Conservation (phyloP, 805 yeast genomes). For the Yarrowia hollandica region DNA sequence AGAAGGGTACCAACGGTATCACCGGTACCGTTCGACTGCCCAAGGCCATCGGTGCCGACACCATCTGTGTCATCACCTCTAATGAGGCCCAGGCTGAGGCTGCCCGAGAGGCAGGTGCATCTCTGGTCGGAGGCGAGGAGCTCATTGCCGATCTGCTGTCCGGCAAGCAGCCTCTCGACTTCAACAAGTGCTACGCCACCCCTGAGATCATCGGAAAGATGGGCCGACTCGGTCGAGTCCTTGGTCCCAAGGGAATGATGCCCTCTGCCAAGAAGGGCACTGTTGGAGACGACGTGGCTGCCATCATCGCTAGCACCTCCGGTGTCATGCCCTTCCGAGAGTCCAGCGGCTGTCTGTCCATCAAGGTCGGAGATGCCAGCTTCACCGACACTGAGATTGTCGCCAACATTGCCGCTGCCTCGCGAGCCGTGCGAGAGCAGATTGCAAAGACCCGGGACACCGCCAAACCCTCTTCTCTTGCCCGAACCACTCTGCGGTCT, state of each 20-base stretch:
- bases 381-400: slow-evolving; percentile 76
- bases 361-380: slow-evolving; percentile 75
- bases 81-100: slow-evolving; percentile 53
- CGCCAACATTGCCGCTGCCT: slow-evolving; percentile 66
- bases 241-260: slow-evolving; percentile 89
- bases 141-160: slow-evolving; percentile 61
- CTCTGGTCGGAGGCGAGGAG: slow-evolving; percentile 69
- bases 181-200: slow-evolving; percentile 80
- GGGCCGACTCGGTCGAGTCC: slow-evolving; percentile 65
- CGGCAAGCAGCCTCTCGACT: slow-evolving; percentile 49
- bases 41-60: slow-evolving; percentile 63
- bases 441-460: slow-evolving; percentile 26
- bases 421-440: slow-evolving; percentile 55
- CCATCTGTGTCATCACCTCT: slow-evolving; percentile 67
- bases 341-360: slow-evolving; percentile 51
- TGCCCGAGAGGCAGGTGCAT: slow-evolving; percentile 61
- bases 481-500: slow-evolving; percentile 22
- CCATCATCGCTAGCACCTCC: slow-evolving; percentile 53
- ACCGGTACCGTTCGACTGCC: slow-evolving; percentile 73
- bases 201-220: slow-evolving; percentile 72
- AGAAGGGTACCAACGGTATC: slow-evolving; percentile 74
- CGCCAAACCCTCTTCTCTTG: slow-evolving; percentile 25
- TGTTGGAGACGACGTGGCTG: slow-evolving; percentile 63
- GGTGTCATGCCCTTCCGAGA: slow-evolving; percentile 82
- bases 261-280: slow-evolving; percentile 87